Conservation (phyloP, 208 protist species). For the Leishmania braziliensis region DNA sequence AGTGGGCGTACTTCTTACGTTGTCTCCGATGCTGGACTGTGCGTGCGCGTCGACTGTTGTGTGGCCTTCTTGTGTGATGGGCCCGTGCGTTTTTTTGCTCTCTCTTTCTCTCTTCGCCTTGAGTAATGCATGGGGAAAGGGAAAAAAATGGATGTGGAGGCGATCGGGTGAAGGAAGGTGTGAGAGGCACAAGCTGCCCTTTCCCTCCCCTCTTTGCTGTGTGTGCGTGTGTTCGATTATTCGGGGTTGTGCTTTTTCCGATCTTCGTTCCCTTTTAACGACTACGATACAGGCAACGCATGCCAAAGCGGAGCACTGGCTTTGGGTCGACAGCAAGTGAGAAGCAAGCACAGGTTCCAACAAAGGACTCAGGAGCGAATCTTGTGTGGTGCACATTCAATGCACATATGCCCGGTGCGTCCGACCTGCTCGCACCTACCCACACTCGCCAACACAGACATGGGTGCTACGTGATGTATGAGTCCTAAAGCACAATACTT, state of each 20-base stretch:
- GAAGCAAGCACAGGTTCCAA: neutral
- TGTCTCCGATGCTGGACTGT: neutral
- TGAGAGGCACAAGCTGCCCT: neutral
- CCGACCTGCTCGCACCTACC: neutral
- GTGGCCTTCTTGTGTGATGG: neutral
- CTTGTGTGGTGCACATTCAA: neutral
- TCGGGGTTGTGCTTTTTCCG: neutral
- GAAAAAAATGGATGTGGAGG: neutral
- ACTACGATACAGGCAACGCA: neutral
- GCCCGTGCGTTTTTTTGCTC: neutral
- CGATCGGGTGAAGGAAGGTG: neutral
- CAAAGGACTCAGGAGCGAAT: no score
- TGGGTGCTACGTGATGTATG: neutral
- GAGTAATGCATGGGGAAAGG: neutral
- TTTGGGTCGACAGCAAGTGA: neutral
- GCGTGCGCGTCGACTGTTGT: neutral
- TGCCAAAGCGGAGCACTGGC: neutral
- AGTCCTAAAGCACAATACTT: neutral
- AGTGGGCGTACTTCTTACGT: no score
- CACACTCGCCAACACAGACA: neutral
- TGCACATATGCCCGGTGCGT: neutral
- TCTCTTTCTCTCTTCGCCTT: no score
- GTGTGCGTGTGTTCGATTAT: neutral
- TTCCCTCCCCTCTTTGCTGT: neutral
- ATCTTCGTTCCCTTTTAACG: neutral